Percentiles rank a stretch among this genome's conserved stretches.
Conservation (phyloP, 352 stramenopile species). For the Pilasporangium apinafurcum region DNA sequence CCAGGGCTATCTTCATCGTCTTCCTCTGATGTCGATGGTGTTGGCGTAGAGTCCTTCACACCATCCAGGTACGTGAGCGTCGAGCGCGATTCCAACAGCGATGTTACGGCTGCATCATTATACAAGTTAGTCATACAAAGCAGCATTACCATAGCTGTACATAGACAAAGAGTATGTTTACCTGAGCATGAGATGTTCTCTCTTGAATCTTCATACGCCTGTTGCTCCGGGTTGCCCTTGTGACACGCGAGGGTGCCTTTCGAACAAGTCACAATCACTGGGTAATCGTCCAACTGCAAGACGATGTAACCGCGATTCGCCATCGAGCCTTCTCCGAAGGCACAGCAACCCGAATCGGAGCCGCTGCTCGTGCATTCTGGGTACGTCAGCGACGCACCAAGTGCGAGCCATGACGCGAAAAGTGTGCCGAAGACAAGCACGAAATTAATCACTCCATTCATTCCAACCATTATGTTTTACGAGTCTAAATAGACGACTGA, state of each 20-base stretch:
- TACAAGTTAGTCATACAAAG: neutral
- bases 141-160: neutral
- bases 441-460: slow-evolving; percentile 16
- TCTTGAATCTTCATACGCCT: slow-evolving; percentile 23
- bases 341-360: slow-evolving; percentile 50
- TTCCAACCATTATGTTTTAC: slow-evolving; percentile 4
- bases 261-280: slow-evolving; percentile 61
- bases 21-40: neutral
- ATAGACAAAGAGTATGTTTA: slow-evolving; percentile 11
- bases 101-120: slow-evolving; percentile 31
- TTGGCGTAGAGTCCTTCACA: slow-evolving; percentile 10
- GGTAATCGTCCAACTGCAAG: slow-evolving; percentile 27
- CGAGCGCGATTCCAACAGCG: slow-evolving; percentile 52
- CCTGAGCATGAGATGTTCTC: slow-evolving; percentile 41
- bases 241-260: slow-evolving; percentile 46
- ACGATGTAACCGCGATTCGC: slow-evolving; percentile 55
- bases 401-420: slow-evolving; percentile 6
- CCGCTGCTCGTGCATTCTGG: slow-evolving; percentile 33
- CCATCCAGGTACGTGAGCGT: slow-evolving; percentile 40
- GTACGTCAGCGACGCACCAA: slow-evolving; percentile 27
- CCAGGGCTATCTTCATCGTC: slow-evolving; percentile 10
- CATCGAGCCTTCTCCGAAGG: slow-evolving; percentile 47
- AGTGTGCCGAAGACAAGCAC: slow-evolving; percentile 14
- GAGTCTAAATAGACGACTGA: slow-evolving; percentile 6
- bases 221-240: slow-evolving; percentile 48